Evolutionary conservation across 805 yeast species (phyloP).

Genomic region (Metschnikowia orientalis): DNA sequence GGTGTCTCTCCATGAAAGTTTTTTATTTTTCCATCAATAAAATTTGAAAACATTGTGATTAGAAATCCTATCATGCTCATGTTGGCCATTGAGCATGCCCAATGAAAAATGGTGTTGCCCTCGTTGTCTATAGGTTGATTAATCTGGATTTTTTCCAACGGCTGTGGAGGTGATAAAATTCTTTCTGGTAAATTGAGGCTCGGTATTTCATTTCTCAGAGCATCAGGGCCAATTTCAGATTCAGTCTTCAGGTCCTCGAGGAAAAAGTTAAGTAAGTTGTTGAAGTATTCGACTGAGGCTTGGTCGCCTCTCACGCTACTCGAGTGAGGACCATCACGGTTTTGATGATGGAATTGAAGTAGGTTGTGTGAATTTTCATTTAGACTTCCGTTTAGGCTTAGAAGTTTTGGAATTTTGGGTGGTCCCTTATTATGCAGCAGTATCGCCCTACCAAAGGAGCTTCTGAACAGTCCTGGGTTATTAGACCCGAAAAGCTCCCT

Average conservation of each 20-base stretch:
- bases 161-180: slow-evolving; percentile 53
- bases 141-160: slow-evolving; percentile 52
- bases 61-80: slow-evolving; percentile 60
- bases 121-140: slow-evolving; percentile 89
- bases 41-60: slow-evolving; percentile 56
- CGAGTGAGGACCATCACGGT: slow-evolving; percentile 2
- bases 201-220: slow-evolving; percentile 12
- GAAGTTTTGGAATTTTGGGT: slow-evolving; percentile 17
- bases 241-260: slow-evolving; percentile 35
- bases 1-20: slow-evolving; percentile 88
- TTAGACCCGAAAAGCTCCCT: slow-evolving; percentile 39
- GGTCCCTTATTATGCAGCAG: slow-evolving; percentile 16
- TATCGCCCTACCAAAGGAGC: slow-evolving; percentile 27
- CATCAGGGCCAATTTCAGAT: slow-evolving; percentile 1
- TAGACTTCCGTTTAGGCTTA: slow-evolving; percentile 27
- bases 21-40: slow-evolving; percentile 65
- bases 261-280: slow-evolving; percentile 47
- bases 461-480: slow-evolving; percentile 3
- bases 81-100: slow-evolving; percentile 92
- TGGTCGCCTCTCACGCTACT: slow-evolving; percentile 10
- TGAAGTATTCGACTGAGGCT: slow-evolving; percentile 33
- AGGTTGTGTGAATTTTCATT: slow-evolving; percentile 28
- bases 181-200: slow-evolving; percentile 29
- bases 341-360: slow-evolving; percentile 39
- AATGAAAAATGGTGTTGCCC: slow-evolving; percentile 91